Evolutionary conservation across 2,329 filamentous ascomycete genomes (phyloP).

Genomic region (Fusarium palustre): DNA sequence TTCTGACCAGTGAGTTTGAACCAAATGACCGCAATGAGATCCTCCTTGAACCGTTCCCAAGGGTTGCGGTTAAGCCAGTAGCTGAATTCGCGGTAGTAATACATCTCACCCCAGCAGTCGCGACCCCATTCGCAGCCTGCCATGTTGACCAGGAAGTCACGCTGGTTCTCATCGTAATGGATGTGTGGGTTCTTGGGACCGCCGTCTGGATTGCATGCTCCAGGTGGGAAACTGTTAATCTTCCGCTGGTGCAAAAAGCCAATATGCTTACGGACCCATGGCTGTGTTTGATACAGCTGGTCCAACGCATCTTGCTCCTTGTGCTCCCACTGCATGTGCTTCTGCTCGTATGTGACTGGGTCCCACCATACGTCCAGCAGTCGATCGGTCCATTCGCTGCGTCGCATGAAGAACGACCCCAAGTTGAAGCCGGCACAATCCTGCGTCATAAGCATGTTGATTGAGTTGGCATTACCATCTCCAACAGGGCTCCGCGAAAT

Average conservation of each 20-base stretch:
- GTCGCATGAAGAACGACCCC: conserved; percentile 91
- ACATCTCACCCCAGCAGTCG: conserved; percentile 99
- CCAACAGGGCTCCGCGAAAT: conserved; percentile 78
- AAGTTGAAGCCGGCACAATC: conserved; percentile 97
- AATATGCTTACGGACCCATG: conserved; percentile 90
- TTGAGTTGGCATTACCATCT: conserved; percentile 80
- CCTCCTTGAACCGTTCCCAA: conserved; percentile 83
- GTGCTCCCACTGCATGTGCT: conserved; percentile 99
- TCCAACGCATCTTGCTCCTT: conserved; percentile 97
- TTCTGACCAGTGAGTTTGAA: conserved; percentile 72
- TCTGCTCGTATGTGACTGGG: conserved; percentile 95
- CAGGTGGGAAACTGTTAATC: conserved; percentile 93
- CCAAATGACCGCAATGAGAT: conserved; percentile 70
- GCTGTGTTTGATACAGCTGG: conserved; percentile 89
- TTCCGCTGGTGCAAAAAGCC: conserved; percentile 91
- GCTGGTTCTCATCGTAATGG: conserved; percentile 86
- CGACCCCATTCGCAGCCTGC: conserved; percentile 96
- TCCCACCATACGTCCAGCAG: conserved; percentile 99
- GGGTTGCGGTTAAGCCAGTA: conserved; percentile 86
- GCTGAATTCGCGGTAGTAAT: conserved; percentile 91
- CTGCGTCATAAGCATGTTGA: conserved; percentile 90
- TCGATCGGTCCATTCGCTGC: conserved; percentile 89
- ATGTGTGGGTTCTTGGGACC: conserved; percentile 76
- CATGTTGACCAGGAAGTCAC: conserved; percentile 98
- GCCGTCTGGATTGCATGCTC: conserved; percentile 81